These are phyloP conservation scores for Chaetomium strumarium DNA, from an alignment of 2,329 filamentous ascomycete genomes.

Conservation along the genomic window DNA sequence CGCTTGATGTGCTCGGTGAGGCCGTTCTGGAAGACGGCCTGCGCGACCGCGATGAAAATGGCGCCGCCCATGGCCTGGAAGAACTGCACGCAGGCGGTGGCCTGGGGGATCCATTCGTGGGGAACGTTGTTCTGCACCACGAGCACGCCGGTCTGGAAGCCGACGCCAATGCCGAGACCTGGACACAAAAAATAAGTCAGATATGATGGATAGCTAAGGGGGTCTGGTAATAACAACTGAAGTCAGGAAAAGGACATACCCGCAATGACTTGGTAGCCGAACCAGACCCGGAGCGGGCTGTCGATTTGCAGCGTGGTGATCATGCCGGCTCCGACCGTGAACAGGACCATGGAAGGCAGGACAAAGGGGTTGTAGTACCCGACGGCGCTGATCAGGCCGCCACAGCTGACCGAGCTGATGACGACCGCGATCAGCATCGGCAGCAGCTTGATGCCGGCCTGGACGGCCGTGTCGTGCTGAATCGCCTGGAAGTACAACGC, in stretches of 20 bases:
- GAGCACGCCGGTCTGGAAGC: slow-evolving; percentile 43
- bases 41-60: slow-evolving; percentile 57
- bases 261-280: slow-evolving; percentile 52
- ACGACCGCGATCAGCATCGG: slow-evolving; percentile 48
- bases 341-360: slow-evolving; percentile 34
- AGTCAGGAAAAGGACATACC: slow-evolving; percentile 24
- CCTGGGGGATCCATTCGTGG: slow-evolving; percentile 44
- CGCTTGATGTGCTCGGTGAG: slow-evolving; percentile 47
- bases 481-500: slow-evolving; percentile 51
- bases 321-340: slow-evolving; percentile 45
- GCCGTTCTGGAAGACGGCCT: slow-evolving; percentile 63
- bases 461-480: slow-evolving; percentile 45
- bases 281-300: slow-evolving; percentile 46
- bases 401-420: slow-evolving; percentile 33
- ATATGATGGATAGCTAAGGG: background rate
- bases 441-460: slow-evolving; percentile 50
- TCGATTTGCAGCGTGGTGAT: slow-evolving; percentile 46
- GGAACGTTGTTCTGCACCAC: slow-evolving; percentile 48
- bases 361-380: slow-evolving; percentile 42
- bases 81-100: slow-evolving; percentile 50
- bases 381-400: slow-evolving; percentile 27
- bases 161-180: slow-evolving; percentile 45
- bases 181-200: background rate
- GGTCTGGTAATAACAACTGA: background rate
- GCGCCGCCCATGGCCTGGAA: slow-evolving; percentile 62